A percentile compares a stretch with the other conserved stretches of the same genome.
These are phyloP conservation scores for Candida ulmi DNA, from an alignment of 805 yeast genomes.

Conservation along the genomic window DNA sequence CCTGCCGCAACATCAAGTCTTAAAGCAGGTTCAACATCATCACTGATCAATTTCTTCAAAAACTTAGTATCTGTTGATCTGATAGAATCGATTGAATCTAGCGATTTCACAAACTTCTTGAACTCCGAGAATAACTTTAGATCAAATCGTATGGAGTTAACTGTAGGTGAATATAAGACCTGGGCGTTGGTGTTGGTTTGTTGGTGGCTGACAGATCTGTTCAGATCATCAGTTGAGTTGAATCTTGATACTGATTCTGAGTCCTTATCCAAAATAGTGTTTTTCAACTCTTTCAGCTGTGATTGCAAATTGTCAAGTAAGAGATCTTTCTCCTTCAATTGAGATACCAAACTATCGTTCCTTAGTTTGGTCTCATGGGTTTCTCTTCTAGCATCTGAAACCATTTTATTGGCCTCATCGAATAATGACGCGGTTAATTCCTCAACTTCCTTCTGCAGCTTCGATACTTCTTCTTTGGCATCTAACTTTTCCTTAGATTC, in stretches of 20 bases:
- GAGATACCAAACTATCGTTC: conserved; percentile 46
- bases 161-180: conserved; percentile 34
- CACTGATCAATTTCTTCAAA: conserved; percentile 58
- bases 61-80: conserved; percentile 42
- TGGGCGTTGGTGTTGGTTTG: conserved; percentile 13
- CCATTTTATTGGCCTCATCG: conserved; percentile 83
- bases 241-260: conserved; percentile 11
- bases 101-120: conserved; percentile 30
- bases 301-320: conserved; percentile 59
- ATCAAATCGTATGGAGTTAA: conserved; percentile 38
- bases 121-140: conserved; percentile 32
- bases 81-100: conserved; percentile 28
- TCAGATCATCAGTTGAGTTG: conserved; percentile 10
- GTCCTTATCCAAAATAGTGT: conserved; percentile 48
- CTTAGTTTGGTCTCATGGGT: conserved; percentile 54
- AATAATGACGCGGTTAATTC: conserved; percentile 73
- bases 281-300: conserved; percentile 65
- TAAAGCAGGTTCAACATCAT: conserved; percentile 75
- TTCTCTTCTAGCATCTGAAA: conserved; percentile 68
- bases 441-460: conserved; percentile 68
- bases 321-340: conserved; percentile 63
- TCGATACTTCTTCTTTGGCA: conserved; percentile 56
- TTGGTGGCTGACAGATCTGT: neutral
- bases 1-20: conserved; percentile 61
- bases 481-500: conserved; percentile 33